Evolutionary conservation across 768 basidiomycete genomes (phyloP).

Genomic region (Amyloporia xantha): DNA sequence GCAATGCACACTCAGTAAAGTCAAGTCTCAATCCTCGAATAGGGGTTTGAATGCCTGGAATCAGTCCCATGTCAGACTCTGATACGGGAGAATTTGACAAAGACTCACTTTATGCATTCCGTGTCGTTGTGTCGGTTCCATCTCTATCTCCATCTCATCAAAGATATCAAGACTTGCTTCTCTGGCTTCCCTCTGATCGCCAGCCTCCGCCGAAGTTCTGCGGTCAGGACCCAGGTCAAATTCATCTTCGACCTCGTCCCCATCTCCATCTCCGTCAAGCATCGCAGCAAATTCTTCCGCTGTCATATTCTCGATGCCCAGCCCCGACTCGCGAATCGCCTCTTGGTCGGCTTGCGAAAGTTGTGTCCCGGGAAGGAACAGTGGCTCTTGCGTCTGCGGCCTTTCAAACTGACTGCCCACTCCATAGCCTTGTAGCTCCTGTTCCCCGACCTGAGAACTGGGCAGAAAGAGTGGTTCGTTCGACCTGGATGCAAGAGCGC

Average conservation of each 20-base stretch:
- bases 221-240: slow-evolving; percentile 10
- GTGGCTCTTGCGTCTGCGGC: slow-evolving; percentile 20
- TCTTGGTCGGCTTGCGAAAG: slow-evolving; percentile 50
- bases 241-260: slow-evolving; percentile 42
- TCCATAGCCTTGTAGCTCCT: not conserved
- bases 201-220: slow-evolving; percentile 5
- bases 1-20: too few relatives aligned
- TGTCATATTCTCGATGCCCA: slow-evolving; percentile 64
- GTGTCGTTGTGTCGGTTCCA: slow-evolving; percentile 22
- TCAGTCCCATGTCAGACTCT: slow-evolving; percentile 4
- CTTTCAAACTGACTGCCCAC: not conserved
- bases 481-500: not conserved
- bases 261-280: slow-evolving; percentile 53
- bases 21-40: slow-evolving; percentile 24
- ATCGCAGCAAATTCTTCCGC: slow-evolving; percentile 53
- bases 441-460: slow-evolving; percentile 15
- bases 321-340: slow-evolving; percentile 50
- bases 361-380: slow-evolving; percentile 25
- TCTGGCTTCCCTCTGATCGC: slow-evolving; percentile 3
- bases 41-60: slow-evolving; percentile 24
- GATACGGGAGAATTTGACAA: not conserved
- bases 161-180: slow-evolving; percentile 19
- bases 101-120: slow-evolving; percentile 15
- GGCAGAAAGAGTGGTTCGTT: slow-evolving; percentile 9
- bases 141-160: slow-evolving; percentile 18